Evolutionary conservation across 192 early-diverging fungal genomes (phyloP).

Genomic region (Radiomyces spectabilis): DNA sequence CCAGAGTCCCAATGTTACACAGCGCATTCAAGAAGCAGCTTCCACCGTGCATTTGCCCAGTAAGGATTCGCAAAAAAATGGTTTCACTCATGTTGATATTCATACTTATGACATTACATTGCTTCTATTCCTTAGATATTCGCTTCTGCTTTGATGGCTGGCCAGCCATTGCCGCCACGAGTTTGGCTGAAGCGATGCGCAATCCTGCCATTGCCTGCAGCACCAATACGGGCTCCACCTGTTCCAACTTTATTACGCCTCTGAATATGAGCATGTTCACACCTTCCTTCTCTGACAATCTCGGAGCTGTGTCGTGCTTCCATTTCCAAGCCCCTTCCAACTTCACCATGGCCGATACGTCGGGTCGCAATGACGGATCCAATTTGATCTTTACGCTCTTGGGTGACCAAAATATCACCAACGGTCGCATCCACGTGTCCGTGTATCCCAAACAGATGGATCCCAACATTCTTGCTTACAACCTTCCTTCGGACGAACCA

Average conservation of each 20-base stretch:
- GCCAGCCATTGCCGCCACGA: background rate
- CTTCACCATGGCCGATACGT: slow-evolving; percentile 19
- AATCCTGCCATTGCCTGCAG: slow-evolving; percentile 17
- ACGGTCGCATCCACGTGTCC: slow-evolving; percentile 21
- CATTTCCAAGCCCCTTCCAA: slow-evolving; percentile 8
- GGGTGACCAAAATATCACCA: slow-evolving; percentile 11
- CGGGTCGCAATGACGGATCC: slow-evolving; percentile 25
- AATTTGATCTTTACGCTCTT: slow-evolving; percentile 17
- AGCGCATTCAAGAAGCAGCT: slow-evolving; percentile 11
- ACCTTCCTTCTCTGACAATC: slow-evolving; percentile 19
- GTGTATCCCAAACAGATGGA: slow-evolving; percentile 24
- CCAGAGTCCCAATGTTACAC: slow-evolving; percentile 20
- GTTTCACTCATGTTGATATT: background rate
- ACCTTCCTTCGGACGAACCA: slow-evolving; percentile 2
- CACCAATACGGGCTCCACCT: slow-evolving; percentile 15
- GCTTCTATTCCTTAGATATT: slow-evolving; percentile 9
- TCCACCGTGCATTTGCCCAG: slow-evolving; percentile 15
- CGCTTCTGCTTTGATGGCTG: slow-evolving; percentile 32
- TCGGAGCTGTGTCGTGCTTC: slow-evolving; percentile 18
- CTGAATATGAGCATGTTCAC: slow-evolving; percentile 15
- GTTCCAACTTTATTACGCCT: slow-evolving; percentile 4
- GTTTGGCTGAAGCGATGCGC: too few species aligned
- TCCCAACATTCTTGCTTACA: slow-evolving; percentile 15
- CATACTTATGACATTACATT: background rate
- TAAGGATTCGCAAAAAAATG: background rate